Conservation (phyloP, 495 filamentous ascomycete genomes). For the Tuber borchii region DNA sequence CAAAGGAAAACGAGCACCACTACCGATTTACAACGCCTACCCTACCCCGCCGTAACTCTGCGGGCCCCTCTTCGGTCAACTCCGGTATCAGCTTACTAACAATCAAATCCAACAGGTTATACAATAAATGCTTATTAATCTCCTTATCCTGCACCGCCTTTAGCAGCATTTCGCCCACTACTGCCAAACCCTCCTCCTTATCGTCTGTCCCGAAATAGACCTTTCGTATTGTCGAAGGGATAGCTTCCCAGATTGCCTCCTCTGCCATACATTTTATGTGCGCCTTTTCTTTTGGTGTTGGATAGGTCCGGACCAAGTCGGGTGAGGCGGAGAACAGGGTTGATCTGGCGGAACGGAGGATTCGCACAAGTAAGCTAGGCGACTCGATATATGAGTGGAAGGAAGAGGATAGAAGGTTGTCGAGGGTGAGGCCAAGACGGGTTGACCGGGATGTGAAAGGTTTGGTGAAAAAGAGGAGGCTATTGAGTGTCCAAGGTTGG, state of each 20-base stretch:
- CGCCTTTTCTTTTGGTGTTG: constrained; percentile 48
- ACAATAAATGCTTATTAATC: constrained; percentile 83
- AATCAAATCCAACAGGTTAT: constrained; percentile 67
- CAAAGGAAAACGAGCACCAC: not conserved
- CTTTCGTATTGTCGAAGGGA: constrained; percentile 47
- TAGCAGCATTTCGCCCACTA: constrained; percentile 55
- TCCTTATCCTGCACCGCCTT: constrained; percentile 74
- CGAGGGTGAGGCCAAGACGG: constrained; percentile 33
- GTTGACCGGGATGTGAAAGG: constrained; percentile 23
- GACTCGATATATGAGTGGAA: constrained; percentile 60
- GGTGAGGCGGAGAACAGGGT: constrained; percentile 64
- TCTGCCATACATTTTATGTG: constrained; percentile 52
- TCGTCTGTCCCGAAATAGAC: constrained; percentile 51
- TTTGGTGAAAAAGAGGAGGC: constrained; percentile 18
- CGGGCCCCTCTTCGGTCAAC: constrained; percentile 63
- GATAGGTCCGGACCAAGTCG: constrained; percentile 47
- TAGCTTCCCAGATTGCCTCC: constrained; percentile 48
- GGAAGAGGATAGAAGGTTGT: constrained; percentile 67
- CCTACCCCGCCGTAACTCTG: constrained; percentile 66
- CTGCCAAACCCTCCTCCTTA: constrained; percentile 43
- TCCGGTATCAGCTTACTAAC: constrained; percentile 78
- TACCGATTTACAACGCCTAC: constrained; percentile 43
- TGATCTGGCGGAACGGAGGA: constrained; percentile 64
- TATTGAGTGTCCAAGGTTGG: constrained; percentile 38
- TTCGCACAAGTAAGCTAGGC: constrained; percentile 61